These are phyloP conservation scores for Cercospora janseana DNA, from an alignment of 2,329 filamentous ascomycete genomes.

Conservation along the genomic window DNA sequence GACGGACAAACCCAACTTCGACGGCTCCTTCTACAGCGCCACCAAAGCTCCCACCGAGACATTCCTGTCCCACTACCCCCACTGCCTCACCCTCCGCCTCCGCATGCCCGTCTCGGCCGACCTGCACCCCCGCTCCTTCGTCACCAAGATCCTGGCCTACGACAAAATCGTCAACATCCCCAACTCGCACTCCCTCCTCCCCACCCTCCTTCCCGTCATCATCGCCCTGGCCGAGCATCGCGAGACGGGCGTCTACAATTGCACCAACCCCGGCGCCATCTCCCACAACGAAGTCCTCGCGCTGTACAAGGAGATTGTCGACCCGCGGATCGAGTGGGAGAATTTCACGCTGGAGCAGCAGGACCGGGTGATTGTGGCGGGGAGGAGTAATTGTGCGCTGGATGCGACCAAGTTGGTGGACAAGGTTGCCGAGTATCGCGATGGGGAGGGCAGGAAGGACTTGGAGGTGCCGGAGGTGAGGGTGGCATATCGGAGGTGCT, in stretches of 20 bases:
- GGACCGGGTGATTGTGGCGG: constrained; percentile 65
- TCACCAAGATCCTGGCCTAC: constrained; percentile 67
- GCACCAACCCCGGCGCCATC: constrained; percentile 68
- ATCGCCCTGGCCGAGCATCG: constrained; percentile 60
- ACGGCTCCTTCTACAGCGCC: constrained; percentile 65
- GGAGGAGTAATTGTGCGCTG: constrained; percentile 62
- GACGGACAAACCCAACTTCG: constrained; percentile 63
- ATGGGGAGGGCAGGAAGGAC: constrained; percentile 31
- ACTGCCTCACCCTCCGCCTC: constrained; percentile 62
- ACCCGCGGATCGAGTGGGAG: constrained; percentile 60
- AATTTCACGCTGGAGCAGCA: constrained; percentile 68
- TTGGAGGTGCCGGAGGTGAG: constrained; percentile 61
- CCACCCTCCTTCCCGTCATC: constrained; percentile 62
- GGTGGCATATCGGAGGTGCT: constrained; percentile 60
- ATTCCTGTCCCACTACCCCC: constrained; percentile 62
- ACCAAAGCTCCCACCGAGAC: constrained; percentile 66
- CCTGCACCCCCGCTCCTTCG: constrained; percentile 64
- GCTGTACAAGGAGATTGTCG: constrained; percentile 63
- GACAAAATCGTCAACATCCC: constrained; percentile 65
- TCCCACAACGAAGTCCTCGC: constrained; percentile 67
- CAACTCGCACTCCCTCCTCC: constrained; percentile 66
- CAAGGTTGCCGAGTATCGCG: constrained; percentile 58
- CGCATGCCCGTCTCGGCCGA: constrained; percentile 70
- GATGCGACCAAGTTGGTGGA: constrained; percentile 61
- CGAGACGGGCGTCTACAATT: constrained; percentile 66